These are phyloP conservation scores for Coleophoma eucalyptorum DNA, from an alignment of 2,329 filamentous ascomycete genomes.

Conservation along the genomic window DNA sequence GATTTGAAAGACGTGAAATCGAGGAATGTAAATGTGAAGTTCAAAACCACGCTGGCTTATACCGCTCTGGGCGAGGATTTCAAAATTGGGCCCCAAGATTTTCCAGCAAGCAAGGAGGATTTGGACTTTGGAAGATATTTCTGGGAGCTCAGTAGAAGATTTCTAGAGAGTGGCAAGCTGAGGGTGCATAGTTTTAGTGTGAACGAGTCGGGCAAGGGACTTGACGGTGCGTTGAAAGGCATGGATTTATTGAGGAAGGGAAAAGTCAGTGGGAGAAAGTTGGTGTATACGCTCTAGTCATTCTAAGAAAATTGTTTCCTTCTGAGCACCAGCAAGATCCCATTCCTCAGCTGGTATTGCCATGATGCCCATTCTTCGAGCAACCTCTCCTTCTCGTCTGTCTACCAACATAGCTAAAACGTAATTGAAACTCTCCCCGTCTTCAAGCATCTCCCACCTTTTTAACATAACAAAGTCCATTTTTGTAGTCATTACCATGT, in stretches of 20 bases:
- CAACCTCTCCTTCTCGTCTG: no score
- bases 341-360: no score
- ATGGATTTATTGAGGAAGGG: constrained; percentile 6
- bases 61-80: constrained; percentile 18
- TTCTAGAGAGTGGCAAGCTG: constrained; percentile 5
- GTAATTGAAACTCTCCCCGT: no score
- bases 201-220: constrained; percentile 1
- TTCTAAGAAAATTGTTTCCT: no score
- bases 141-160: constrained; percentile 1
- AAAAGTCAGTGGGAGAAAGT: constrained; percentile 10
- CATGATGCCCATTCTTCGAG: no score
- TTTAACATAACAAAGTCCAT: no score
- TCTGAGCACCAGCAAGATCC: no score
- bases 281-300: constrained; percentile 18
- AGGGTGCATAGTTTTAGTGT: constrained; percentile 6
- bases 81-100: constrained; percentile 14
- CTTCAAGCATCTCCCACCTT: no score
- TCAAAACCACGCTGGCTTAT: constrained; percentile 23
- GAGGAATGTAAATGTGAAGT: neutral
- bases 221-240: constrained; percentile 9
- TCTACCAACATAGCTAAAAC: no score
- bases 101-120: constrained; percentile 12
- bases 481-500: no score
- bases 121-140: constrained; percentile 8
- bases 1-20: no score